These are phyloP conservation scores for Ustilago trichophora DNA, from an alignment of 1,284 basidiomycete species.

Conservation along the genomic window DNA sequence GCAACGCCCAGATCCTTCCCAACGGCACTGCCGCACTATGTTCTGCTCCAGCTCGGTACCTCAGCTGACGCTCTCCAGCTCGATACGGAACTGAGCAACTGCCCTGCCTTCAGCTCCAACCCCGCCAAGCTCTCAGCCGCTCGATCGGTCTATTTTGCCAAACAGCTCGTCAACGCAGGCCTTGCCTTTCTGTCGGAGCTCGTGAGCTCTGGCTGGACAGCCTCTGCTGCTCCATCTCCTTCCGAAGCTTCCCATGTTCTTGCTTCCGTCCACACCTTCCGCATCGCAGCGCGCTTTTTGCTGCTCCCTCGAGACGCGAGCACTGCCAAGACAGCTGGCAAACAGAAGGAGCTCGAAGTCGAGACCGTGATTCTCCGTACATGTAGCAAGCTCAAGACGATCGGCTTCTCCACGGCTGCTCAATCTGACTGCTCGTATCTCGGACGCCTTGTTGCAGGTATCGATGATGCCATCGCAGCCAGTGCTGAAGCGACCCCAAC, in stretches of 20 bases:
- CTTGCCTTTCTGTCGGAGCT: slow-evolving; percentile 20
- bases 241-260: slow-evolving; percentile 5
- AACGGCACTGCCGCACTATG: slow-evolving; percentile 5
- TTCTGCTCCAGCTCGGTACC: slow-evolving; percentile 22
- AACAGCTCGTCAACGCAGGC: slow-evolving; percentile 52
- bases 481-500: not conserved
- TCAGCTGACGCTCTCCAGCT: slow-evolving; percentile 18
- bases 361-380: slow-evolving; percentile 36
- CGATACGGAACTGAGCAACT: slow-evolving; percentile 5
- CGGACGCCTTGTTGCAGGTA: not conserved
- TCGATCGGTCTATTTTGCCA: slow-evolving; percentile 35
- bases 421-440: slow-evolving; percentile 21
- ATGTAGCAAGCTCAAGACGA: slow-evolving; percentile 21
- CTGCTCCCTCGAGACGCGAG: slow-evolving; percentile 5
- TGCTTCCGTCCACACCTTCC: slow-evolving; percentile 23
- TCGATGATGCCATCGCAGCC: not conserved
- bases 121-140: slow-evolving; percentile 13
- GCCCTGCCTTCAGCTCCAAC: not conserved
- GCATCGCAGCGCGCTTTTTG: slow-evolving; percentile 34
- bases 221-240: not conserved
- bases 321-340: slow-evolving; percentile 3
- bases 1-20: slow-evolving; percentile 6
- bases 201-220: slow-evolving; percentile 28
- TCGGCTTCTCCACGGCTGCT: slow-evolving; percentile 14
- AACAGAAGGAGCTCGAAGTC: slow-evolving; percentile 43